Evolutionary conservation across 2,329 filamentous ascomycete genomes (phyloP), one percentile per base, ranked within the genome.

Genomic region (Fusarium neocosmosporiellum): DNA sequence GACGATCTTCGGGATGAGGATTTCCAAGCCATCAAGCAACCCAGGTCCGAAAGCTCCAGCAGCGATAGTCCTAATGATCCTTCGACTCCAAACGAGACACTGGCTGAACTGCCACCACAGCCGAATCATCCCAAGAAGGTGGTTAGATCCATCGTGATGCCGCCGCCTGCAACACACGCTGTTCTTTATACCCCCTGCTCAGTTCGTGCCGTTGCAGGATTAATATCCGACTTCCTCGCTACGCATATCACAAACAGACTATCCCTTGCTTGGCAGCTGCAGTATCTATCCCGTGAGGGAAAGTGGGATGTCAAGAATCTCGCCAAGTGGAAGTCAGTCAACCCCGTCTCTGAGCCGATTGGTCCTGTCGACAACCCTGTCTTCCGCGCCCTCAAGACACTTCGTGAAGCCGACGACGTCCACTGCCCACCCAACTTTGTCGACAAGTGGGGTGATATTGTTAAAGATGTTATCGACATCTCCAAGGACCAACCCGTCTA

Each of bases 261-360:
- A 16, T 93, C 91, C 1, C 89, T 96, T 31, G 94, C 92, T 48
- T 98, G 96, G 95, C 96, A 98, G 82, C 86, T 98, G 18, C 93
- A 96, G 76, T 92, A 96, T 77, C 89, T 98, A 27, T 94, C 93
- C 3, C 94, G 93, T 2, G 93, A 95, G 74, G 95, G 95, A 4
- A 98, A 98, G 83, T 98, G 96, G 96, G 96, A 98, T 78, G 94
- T 98, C 74, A 98, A 98, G 84, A 98, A 98, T 78, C 87, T 98
- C 13, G 91, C 89, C 67, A 98, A 98, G 80, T 98, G 96, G 96
- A 89, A 94, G 80, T 90, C 90, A 20, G 93, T 97, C 1, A 83
- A 85, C 2, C 93, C 95, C 0, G 93, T 97, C 1, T 97, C 94
- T 0, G 87, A 88, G 2, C 91, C 92, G 5, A 96, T 98, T 67